These are phyloP conservation scores for Rugosomyces carneus DNA, from an alignment of 1,284 basidiomycete genomes.

Conservation along the genomic window DNA sequence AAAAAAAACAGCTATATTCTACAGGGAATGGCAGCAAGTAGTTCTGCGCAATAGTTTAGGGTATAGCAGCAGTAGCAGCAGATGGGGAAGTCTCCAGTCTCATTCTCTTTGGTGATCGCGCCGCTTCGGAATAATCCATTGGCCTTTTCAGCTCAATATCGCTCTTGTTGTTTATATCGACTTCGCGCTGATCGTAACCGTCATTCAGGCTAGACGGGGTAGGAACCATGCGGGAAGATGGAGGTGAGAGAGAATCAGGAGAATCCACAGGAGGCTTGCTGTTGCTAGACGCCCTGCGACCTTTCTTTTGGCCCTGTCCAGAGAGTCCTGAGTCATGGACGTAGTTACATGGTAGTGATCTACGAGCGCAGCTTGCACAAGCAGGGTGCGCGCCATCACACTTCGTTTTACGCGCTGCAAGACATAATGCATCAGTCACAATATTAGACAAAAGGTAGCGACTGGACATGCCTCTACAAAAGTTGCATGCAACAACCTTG, in stretches of 20 bases:
- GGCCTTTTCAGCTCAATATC: constrained; percentile 40
- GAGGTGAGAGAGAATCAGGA: constrained; percentile 42
- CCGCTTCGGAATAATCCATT: constrained; percentile 34
- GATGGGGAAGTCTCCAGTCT: constrained; percentile 37
- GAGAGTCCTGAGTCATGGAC: constrained; percentile 52
- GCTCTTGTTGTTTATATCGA: constrained; percentile 29
- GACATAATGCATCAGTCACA: not conserved
- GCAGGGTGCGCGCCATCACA: constrained; percentile 76
- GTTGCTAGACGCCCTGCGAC: constrained; percentile 43
- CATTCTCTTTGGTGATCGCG: constrained; percentile 47
- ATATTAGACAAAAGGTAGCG: not conserved
- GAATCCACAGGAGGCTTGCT: constrained; percentile 37
- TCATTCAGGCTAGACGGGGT: constrained; percentile 43
- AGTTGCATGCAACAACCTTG: constrained; percentile 79
- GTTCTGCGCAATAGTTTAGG: constrained; percentile 26
- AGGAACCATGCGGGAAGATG: constrained; percentile 47
- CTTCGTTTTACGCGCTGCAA: constrained; percentile 74
- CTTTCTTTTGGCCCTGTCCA: constrained; percentile 38
- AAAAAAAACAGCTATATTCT: constrained; percentile 25
- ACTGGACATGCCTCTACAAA: constrained; percentile 62
- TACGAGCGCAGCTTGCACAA: constrained; percentile 70
- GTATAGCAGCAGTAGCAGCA: constrained; percentile 31
- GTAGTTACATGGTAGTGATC: constrained; percentile 70
- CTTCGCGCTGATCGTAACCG: constrained; percentile 28
- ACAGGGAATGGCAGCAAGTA: constrained; percentile 26